These are phyloP conservation scores for Juncus inflexus DNA, from an alignment of 176 grass and related monocot genomes.

Conservation along the genomic window DNA sequence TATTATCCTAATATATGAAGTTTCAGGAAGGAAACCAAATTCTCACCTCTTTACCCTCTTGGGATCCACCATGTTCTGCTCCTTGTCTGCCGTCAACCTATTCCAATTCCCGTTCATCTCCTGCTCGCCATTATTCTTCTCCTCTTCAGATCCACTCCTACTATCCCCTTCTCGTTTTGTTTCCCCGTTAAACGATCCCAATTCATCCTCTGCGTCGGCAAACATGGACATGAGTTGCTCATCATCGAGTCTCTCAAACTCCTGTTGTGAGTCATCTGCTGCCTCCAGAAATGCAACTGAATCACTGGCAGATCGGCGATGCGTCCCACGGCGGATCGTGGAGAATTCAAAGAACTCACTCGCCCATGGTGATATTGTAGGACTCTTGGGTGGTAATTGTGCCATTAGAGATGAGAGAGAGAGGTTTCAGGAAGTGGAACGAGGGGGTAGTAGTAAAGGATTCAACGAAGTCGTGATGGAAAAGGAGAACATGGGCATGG, in stretches of 20 bases:
- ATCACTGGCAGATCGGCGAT: slow-evolving; percentile 79
- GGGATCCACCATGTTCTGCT: slow-evolving; percentile 35
- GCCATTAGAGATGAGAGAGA: slow-evolving; percentile 34
- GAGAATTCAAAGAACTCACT: slow-evolving; percentile 82
- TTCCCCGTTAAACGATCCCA: slow-evolving; percentile 32
- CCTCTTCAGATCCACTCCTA: slow-evolving; percentile 31
- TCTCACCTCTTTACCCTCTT: slow-evolving; percentile 84
- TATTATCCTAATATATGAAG: slow-evolving; percentile 1
- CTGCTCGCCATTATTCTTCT: slow-evolving; percentile 40
- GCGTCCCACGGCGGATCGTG: slow-evolving; percentile 44
- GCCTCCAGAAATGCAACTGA: slow-evolving; percentile 82
- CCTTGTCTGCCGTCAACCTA: not conserved
- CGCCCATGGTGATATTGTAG: slow-evolving; percentile 27
- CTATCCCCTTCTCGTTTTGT: slow-evolving; percentile 26
- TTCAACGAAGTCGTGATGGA: slow-evolving; percentile 22
- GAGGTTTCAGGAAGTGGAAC: not conserved
- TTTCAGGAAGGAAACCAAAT: not conserved
- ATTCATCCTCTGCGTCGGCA: slow-evolving; percentile 55
- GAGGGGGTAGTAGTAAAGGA: not conserved
- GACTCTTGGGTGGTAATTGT: slow-evolving; percentile 69
- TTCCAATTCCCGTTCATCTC: slow-evolving; percentile 35
- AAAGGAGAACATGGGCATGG: slow-evolving; percentile 30
- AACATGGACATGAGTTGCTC: slow-evolving; percentile 99
- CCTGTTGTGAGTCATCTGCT: slow-evolving; percentile 36
- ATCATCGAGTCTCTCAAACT: slow-evolving; percentile 88